Base-by-base conservation (phyloP, 805 yeast genomes). In the Blastobotrys muscicola region DNA sequence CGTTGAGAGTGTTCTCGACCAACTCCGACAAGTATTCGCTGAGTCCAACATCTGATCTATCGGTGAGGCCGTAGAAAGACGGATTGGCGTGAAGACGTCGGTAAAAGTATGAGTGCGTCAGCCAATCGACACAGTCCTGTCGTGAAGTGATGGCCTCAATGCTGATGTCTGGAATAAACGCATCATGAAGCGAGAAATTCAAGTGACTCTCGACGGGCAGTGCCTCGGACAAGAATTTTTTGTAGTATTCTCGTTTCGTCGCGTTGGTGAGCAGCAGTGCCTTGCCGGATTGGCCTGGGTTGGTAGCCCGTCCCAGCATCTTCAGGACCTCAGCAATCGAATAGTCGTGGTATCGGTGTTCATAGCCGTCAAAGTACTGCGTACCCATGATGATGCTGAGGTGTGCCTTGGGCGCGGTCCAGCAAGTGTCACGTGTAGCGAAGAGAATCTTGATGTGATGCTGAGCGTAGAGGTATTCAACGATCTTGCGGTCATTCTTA, bases 91-190 rank as follows among this genome's bases (percentile, higher is more conserved):
- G 82, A 14, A 92, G 59, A 41, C 97, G 69, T 50, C 94, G 70
- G 62, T 85, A 92, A 55, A 89, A 83, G 52, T 79, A 83, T 0
- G 95, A 74, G 58, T 75, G 85, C 0, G 96, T 83, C 30, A 92
- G 56, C 94, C 95, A 86, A 55, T 90, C 96, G 46, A 92, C 75
- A 53, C 94, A 85, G 51, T 83, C 92, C 54, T 89, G 96, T 56
- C 83, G 77, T 6, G 75, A 69, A 38, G 68, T 71, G 45, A 90
- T 72, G 10, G 78, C 68, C 2, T 75, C 68, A 5, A 78, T 73
- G 32, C 83, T 74, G n/a, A 87, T 79, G 52, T 85, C 97, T 37
- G 76, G 74, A 35, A 84, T 60, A 31, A 90, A 71, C 0, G 75
- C 69, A 57, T 92, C 97, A 46, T 75, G 80, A 10, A 87, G 50